Conservation (phyloP, 768 basidiomycete species). For the Mycena leptocephala region DNA sequence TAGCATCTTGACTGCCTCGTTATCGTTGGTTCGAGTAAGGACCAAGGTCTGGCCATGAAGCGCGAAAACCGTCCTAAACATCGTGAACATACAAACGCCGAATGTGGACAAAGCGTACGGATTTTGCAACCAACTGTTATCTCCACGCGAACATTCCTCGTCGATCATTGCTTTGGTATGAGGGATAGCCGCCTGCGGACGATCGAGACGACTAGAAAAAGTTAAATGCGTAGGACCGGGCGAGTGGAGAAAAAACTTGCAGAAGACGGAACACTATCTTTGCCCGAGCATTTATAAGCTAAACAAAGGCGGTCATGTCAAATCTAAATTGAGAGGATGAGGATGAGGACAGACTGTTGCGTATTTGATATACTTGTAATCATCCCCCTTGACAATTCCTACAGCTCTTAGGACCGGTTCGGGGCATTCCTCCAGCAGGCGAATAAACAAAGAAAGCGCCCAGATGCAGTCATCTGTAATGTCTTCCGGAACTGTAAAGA, state of each 20-base stretch:
- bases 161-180: conserved; percentile 30
- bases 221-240: neutral
- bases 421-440: conserved; percentile 35
- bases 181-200: conserved; percentile 8
- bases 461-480: conserved; percentile 37
- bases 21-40: neutral
- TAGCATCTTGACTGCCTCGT: conserved; percentile 4
- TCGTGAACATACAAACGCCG: neutral
- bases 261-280: conserved; percentile 11
- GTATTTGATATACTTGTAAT: neutral
- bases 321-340: neutral
- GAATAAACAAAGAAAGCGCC: conserved; percentile 39
- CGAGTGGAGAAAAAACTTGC: neutral
- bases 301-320: neutral
- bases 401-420: conserved; percentile 34
- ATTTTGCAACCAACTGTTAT: conserved; percentile 9
- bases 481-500: conserved; percentile 35
- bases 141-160: conserved; percentile 1
- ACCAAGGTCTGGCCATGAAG: conserved; percentile 18
- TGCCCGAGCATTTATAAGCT: conserved; percentile 22
- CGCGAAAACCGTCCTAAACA: neutral
- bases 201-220: neutral
- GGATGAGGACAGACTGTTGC: neutral
- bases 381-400: conserved; percentile 32
- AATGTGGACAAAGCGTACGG: neutral